Percentiles rank a stretch among this genome's conserved stretches.
phyloP scores from a whole-genome alignment of 2,329 filamentous ascomycete genomes.

The Hypoxylon sp. region DNA sequence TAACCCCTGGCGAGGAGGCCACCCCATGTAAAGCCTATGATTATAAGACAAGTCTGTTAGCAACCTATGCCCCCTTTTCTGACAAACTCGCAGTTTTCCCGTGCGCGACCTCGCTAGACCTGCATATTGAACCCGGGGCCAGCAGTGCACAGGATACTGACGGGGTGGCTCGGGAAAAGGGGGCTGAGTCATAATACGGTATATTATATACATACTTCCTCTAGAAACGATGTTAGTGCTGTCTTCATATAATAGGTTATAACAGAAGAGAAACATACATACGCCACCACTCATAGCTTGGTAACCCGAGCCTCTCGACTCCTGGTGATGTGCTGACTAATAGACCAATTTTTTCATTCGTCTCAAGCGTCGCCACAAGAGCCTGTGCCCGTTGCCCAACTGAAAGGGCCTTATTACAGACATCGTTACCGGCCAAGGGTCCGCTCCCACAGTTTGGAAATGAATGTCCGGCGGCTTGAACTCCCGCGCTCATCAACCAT shows the following conservation, averaged over 20 bases:
- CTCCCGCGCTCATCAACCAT: constrained; percentile 44
- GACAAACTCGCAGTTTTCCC: not conserved
- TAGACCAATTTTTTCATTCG: constrained; percentile 47
- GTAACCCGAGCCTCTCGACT: constrained; percentile 69
- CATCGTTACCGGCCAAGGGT: constrained; percentile 45
- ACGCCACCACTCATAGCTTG: constrained; percentile 72
- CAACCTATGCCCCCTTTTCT: not conserved
- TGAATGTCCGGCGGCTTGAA: constrained; percentile 45
- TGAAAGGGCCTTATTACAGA: constrained; percentile 46
- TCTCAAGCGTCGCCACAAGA: constrained; percentile 46
- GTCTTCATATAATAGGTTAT: not conserved
- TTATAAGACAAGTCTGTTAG: not conserved
- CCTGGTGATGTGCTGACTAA: constrained; percentile 59
- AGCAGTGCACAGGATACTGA: not conserved
- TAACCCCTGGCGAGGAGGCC: constrained; percentile 64
- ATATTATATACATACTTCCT: constrained; percentile 53
- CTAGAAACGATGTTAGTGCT: constrained; percentile 8
- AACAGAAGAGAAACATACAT: constrained; percentile 29
- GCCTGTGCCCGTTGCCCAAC: constrained; percentile 44
- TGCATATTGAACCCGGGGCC: not conserved
- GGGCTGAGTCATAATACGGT: not conserved
- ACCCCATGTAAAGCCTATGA: constrained; percentile 72
- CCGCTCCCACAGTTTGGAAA: constrained; percentile 48
- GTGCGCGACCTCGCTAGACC: not conserved
- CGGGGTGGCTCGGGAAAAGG: not conserved